Conservation (phyloP, 1,284 basidiomycete species). For the Lentinula novae-zelandiae region DNA sequence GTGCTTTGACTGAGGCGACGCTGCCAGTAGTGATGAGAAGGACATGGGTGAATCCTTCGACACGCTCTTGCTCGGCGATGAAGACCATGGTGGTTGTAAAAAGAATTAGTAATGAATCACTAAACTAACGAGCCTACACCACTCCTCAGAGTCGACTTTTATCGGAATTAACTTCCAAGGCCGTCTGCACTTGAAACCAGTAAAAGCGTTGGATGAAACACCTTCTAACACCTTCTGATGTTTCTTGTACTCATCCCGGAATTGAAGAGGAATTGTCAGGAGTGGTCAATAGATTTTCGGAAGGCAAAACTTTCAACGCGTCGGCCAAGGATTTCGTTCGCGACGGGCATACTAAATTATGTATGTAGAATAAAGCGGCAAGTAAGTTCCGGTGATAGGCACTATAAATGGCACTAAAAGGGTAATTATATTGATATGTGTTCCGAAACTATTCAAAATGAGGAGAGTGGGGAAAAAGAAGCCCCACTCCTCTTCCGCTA, state of each 20-base stretch:
- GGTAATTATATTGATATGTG: background rate
- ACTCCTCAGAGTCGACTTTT: background rate
- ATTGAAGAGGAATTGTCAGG: background rate
- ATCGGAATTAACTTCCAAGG: background rate
- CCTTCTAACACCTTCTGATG: too few relatives aligned
- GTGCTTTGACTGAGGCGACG: conserved; percentile 92
- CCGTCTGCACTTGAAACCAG: background rate
- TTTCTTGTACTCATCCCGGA: background rate
- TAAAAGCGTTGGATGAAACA: too few relatives aligned
- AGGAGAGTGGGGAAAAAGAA: background rate
- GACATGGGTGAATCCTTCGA: conserved; percentile 56
- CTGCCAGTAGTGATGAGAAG: conserved; percentile 88
- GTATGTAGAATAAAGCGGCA: background rate
- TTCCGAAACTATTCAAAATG: background rate
- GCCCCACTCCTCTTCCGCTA: background rate
- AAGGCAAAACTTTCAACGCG: background rate
- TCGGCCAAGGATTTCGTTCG: background rate
- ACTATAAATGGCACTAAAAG: background rate
- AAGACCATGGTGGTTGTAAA: conserved; percentile 25
- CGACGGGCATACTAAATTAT: background rate
- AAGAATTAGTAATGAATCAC: background rate
- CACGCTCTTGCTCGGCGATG: conserved; percentile 40
- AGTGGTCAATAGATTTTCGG: background rate
- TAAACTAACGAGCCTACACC: background rate
- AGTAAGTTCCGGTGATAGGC: background rate